A percentile compares a stretch with the other conserved stretches of the same genome.
These are phyloP conservation scores for Aphanomyces invadans DNA, from an alignment of 352 stramenopile species.

Conservation along the genomic window DNA sequence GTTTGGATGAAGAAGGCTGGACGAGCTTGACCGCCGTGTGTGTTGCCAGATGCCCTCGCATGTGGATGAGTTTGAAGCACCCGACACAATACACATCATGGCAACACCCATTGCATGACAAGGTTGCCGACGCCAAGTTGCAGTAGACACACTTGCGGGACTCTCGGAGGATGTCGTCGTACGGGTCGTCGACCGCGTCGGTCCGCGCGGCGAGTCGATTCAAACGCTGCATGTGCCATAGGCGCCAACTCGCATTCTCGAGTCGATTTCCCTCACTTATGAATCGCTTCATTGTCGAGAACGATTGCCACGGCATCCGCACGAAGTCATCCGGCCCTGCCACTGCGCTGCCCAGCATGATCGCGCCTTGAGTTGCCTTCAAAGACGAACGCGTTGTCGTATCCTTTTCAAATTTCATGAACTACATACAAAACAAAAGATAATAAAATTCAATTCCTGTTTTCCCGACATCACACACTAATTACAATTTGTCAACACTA, in stretches of 20 bases:
- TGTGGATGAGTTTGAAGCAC: constrained; percentile 85
- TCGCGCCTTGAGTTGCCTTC: no score
- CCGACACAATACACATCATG: constrained; percentile 79
- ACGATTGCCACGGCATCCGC: constrained; percentile 77
- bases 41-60: constrained; percentile 72
- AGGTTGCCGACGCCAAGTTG: constrained; percentile 51
- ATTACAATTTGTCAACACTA: no score
- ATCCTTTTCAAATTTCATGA: no score
- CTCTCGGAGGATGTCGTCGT: constrained; percentile 7
- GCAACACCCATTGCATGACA: constrained; percentile 79
- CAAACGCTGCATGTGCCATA: constrained; percentile 64
- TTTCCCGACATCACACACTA: no score
- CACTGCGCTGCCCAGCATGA: neutral
- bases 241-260: constrained; percentile 76
- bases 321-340: constrained; percentile 11
- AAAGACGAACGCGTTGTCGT: no score
- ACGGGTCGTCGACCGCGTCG: constrained; percentile 7
- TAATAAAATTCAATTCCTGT: no score
- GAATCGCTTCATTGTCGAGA: constrained; percentile 82
- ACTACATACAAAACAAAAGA: no score
- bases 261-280: constrained; percentile 68
- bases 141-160: constrained; percentile 62
- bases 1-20: constrained; percentile 13
- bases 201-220: neutral
- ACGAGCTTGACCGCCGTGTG: constrained; percentile 69